phyloP scores from a whole-genome alignment of 169 alveolate species.

The Plasmodium adleri region DNA sequence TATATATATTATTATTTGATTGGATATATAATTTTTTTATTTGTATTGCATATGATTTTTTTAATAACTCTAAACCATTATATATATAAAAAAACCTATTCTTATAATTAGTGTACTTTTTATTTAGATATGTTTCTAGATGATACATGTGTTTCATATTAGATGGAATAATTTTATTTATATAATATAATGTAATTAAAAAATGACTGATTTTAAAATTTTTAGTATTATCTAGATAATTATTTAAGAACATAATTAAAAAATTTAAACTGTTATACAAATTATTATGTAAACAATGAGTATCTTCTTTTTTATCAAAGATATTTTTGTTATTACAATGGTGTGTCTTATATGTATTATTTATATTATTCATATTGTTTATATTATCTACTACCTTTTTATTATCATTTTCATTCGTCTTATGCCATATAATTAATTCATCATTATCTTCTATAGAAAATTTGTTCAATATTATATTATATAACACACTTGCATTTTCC shows the following conservation, averaged over 20 bases:
- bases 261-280: neutral
- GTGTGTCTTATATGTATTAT: neutral
- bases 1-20: neutral
- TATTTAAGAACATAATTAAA: slow-evolving; percentile 17
- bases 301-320: neutral
- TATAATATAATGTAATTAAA: slow-evolving; percentile 14
- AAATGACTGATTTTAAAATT: neutral
- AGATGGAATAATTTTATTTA: neutral
- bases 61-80: neutral
- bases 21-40: neutral
- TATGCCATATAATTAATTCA: neutral
- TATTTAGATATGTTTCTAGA: slow-evolving; percentile 22
- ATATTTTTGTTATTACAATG: neutral
- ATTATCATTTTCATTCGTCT: neutral
- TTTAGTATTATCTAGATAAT: slow-evolving; percentile 1
- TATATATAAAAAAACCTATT: slow-evolving; percentile 26
- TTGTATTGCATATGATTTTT: neutral
- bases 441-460: no score
- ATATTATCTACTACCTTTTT: neutral
- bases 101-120: neutral
- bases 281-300: neutral
- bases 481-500: neutral
- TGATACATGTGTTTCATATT: neutral
- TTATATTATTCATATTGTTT: neutral
- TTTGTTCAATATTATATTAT: no score